Conservation (phyloP, 2,329 filamentous ascomycete genomes). For the Fusarium veterinarium region DNA sequence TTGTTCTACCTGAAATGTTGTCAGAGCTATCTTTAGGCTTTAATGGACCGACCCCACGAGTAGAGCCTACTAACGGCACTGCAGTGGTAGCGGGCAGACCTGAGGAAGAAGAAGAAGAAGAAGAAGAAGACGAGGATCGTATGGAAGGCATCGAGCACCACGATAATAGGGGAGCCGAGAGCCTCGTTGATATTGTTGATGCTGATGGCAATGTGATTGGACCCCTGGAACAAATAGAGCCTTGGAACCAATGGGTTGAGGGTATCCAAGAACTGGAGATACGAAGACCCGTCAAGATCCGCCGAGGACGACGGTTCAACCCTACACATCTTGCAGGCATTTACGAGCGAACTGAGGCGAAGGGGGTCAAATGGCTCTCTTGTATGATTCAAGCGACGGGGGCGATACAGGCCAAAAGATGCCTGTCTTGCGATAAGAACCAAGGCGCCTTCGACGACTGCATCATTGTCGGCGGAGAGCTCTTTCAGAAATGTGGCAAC, state of each 20-base stretch:
- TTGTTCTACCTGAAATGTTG: constrained; percentile 19
- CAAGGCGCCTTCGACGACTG: constrained; percentile 60
- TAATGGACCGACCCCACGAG: constrained; percentile 21
- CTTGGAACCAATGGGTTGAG: constrained; percentile 55
- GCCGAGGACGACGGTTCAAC: constrained; percentile 56
- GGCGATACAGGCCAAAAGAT: constrained; percentile 53
- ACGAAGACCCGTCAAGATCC: constrained; percentile 55
- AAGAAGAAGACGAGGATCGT: constrained; percentile 6
- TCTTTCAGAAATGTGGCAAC: constrained; percentile 62
- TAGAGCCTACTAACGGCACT: constrained; percentile 2
- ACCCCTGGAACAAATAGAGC: constrained; percentile 50
- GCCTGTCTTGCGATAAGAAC: constrained; percentile 55
- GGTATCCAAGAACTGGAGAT: constrained; percentile 53
- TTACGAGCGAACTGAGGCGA: constrained; percentile 55
- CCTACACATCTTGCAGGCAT: constrained; percentile 54
- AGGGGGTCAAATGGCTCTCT: constrained; percentile 59
- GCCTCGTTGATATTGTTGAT: constrained; percentile 52
- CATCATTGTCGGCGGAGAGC: constrained; percentile 54
- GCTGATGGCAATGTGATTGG: constrained; percentile 54
- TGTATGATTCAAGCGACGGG: constrained; percentile 64
- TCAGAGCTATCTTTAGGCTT: constrained; percentile 12
- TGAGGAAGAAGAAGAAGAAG: neutral
- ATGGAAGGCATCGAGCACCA: constrained; percentile 40
- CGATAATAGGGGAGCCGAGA: constrained; percentile 18
- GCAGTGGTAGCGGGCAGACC: neutral